A percentile compares a stretch with the other conserved stretches of the same genome.
These are phyloP conservation scores for Xylariomycetidae sp. DNA, from an alignment of 2,329 filamentous ascomycete genomes.

Conservation along the genomic window DNA sequence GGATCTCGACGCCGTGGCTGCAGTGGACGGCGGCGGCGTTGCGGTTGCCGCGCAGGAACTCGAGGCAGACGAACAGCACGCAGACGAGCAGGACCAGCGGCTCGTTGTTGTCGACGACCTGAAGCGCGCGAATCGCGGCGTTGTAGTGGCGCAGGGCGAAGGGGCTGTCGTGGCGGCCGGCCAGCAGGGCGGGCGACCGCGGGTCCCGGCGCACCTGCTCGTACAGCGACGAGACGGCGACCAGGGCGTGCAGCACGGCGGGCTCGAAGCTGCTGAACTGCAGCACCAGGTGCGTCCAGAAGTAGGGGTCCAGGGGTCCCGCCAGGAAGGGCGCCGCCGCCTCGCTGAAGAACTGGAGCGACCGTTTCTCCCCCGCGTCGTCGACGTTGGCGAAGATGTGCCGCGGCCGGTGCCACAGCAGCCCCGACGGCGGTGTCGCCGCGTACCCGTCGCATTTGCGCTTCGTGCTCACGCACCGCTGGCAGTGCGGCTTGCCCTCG, in stretches of 20 bases:
- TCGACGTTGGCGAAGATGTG: slow-evolving; percentile 20
- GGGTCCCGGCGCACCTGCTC: slow-evolving; percentile 22
- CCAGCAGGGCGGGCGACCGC: too few species aligned
- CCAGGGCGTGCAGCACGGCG: slow-evolving; percentile 31
- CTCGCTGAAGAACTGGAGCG: slow-evolving; percentile 32
- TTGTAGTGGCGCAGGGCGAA: slow-evolving; percentile 36
- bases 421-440: slow-evolving; percentile 8
- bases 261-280: slow-evolving; percentile 32
- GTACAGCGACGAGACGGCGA: slow-evolving; percentile 34
- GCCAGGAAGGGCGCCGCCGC: slow-evolving; percentile 31
- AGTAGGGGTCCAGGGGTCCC: slow-evolving; percentile 32
- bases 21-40: slow-evolving; percentile 31
- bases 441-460: slow-evolving; percentile 30
- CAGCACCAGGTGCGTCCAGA: slow-evolving; percentile 35
- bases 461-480: slow-evolving; percentile 21
- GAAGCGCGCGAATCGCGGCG: slow-evolving; percentile 30
- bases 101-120: slow-evolving; percentile 24
- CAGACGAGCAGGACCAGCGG: slow-evolving; percentile 34
- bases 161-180: slow-evolving; percentile 12
- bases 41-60: slow-evolving; percentile 33
- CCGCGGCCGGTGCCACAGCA: slow-evolving; percentile 32
- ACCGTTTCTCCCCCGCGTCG: slow-evolving; percentile 23
- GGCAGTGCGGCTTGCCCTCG: slow-evolving; percentile 20
- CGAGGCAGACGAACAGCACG: slow-evolving; percentile 38
- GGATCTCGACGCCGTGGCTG: slow-evolving; percentile 31